Conservation (phyloP, 1,284 basidiomycete genomes). For the Fomitopsis betulina region DNA sequence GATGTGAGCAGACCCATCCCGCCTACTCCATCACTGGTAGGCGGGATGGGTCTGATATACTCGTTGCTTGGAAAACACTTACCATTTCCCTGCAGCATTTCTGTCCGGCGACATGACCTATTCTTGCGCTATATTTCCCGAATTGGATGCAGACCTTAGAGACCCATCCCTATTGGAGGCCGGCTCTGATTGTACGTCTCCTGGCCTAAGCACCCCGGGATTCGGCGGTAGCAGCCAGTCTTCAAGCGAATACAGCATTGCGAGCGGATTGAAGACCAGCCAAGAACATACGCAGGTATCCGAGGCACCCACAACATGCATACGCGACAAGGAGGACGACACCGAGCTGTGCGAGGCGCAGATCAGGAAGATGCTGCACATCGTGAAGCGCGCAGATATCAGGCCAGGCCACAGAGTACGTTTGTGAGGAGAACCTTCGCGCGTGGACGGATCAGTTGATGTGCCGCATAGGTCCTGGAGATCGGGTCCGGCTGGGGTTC, state of each 20-base stretch:
- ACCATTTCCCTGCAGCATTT: slow-evolving; percentile 40
- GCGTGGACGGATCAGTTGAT: background rate
- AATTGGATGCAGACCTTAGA: slow-evolving; percentile 57
- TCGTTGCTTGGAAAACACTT: too few species aligned
- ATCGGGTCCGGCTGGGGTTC: slow-evolving; percentile 84
- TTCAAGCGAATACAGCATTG: background rate
- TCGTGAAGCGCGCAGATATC: slow-evolving; percentile 50
- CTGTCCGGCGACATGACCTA: slow-evolving; percentile 80
- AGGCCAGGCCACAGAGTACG: slow-evolving; percentile 53
- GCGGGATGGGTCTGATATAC: too few species aligned
- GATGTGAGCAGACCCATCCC: too few species aligned
- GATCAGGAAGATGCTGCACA: slow-evolving; percentile 56
- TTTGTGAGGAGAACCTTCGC: background rate
- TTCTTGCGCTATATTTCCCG: slow-evolving; percentile 69
- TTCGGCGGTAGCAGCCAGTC: background rate
- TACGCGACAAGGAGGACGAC: slow-evolving; percentile 12
- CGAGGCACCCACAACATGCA: background rate
- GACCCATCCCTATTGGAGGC: background rate
- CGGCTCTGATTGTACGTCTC: background rate
- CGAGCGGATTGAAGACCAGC: background rate
- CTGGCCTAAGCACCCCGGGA: background rate
- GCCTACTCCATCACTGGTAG: too few species aligned
- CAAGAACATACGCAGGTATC: background rate
- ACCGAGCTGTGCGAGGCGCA: slow-evolving; percentile 68
- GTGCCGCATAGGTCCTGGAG: slow-evolving; percentile 42